A percentile compares a stretch with the other conserved stretches of the same genome.
phyloP scores from a whole-genome alignment of 2,329 filamentous ascomycete species.

The Blumeria graminis region DNA sequence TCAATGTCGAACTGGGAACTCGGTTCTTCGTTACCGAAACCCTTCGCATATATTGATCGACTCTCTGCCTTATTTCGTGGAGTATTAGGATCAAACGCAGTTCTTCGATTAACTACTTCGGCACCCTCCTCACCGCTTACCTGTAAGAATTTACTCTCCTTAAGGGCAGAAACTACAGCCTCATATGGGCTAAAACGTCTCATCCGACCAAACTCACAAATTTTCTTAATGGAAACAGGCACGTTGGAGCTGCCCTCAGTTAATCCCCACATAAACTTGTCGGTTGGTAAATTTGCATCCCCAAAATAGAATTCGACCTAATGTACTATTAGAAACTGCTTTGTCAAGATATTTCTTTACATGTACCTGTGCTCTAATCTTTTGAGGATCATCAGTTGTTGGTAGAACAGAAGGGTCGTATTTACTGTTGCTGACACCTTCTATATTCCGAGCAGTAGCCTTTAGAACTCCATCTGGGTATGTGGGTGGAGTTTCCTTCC shows the following conservation, averaged over 20 bases:
- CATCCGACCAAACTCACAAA: constrained; percentile 90
- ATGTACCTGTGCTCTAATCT: constrained; percentile 41
- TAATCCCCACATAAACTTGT: constrained; percentile 64
- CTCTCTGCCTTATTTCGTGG: constrained; percentile 41
- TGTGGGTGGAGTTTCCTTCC: too few species aligned
- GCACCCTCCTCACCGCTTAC: constrained; percentile 49
- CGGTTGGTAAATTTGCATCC: constrained; percentile 68
- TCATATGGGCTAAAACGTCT: constrained; percentile 73
- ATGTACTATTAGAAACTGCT: neutral
- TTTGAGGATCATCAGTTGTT: constrained; percentile 34
- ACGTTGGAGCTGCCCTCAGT: constrained; percentile 62
- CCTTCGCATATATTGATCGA: constrained; percentile 74
- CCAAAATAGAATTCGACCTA: constrained; percentile 94
- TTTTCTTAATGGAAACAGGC: constrained; percentile 50
- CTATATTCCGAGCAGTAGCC: constrained; percentile 7
- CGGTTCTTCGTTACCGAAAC: constrained; percentile 65
- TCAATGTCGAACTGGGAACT: constrained; percentile 86
- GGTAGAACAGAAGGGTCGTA: constrained; percentile 29
- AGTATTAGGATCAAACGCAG: constrained; percentile 33
- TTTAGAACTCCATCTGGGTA: constrained; percentile 7
- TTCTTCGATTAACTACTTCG: constrained; percentile 55
- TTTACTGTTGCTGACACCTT: constrained; percentile 23
- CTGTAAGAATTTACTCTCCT: constrained; percentile 48
- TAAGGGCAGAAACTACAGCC: constrained; percentile 61
- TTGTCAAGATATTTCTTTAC: neutral